A percentile compares a stretch with the other conserved stretches of the same genome.
These are phyloP conservation scores for Sutorius australiensis DNA, from an alignment of 768 basidiomycete genomes.

Conservation along the genomic window DNA sequence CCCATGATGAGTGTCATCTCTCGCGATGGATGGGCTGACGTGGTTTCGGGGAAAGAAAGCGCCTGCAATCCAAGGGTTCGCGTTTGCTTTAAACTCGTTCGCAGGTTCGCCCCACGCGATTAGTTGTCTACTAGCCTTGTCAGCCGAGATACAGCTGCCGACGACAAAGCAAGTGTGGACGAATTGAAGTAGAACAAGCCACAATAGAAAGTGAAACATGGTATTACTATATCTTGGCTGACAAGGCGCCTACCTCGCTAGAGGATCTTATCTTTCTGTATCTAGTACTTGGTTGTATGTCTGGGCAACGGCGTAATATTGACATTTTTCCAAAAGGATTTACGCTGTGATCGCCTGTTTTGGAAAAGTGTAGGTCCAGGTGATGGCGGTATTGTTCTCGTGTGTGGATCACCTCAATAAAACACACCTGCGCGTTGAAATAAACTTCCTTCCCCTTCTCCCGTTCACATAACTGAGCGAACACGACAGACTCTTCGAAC, in stretches of 20 bases:
- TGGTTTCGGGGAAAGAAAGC: neutral
- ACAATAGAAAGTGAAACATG: neutral
- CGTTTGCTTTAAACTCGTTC: neutral
- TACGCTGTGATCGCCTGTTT: no score
- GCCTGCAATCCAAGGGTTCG: neutral
- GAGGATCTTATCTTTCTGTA: neutral
- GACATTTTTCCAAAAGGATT: conserved; percentile 9
- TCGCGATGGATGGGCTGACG: neutral
- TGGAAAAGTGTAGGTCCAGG: conserved; percentile 20
- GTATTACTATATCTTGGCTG: neutral
- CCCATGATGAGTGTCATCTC: conserved; percentile 12
- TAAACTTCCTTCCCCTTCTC: neutral
- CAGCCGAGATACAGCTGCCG: neutral
- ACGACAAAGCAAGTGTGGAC: neutral
- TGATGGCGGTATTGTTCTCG: conserved; percentile 11
- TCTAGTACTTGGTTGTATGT: no score
- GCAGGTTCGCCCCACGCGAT: neutral
- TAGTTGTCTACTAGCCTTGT: neutral
- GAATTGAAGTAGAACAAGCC: neutral
- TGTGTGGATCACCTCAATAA: conserved; percentile 1
- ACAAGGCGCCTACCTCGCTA: neutral
- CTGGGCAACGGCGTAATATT: no score
- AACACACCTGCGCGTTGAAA: neutral
- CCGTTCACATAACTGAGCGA: neutral
- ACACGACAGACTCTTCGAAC: neutral